A percentile compares a stretch with the other conserved stretches of the same genome.
These are phyloP conservation scores for Wickerhamomyces pijperi DNA, from an alignment of 805 yeast species.

Conservation along the genomic window DNA sequence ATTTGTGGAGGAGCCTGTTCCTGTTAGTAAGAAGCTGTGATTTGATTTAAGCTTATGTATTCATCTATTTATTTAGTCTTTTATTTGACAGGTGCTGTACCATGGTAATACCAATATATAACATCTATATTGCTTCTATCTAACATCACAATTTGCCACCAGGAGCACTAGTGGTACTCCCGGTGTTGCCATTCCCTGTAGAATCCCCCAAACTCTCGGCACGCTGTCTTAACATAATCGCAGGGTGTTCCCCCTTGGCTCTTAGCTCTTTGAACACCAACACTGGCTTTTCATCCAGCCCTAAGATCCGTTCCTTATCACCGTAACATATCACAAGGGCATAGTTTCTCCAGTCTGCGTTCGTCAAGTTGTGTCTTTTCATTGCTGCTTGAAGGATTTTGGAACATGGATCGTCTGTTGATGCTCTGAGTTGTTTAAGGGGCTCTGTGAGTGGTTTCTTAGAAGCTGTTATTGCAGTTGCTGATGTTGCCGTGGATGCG, in stretches of 20 bases:
- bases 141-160: slow-evolving; percentile 30
- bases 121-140: too few species aligned
- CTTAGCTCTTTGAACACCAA: slow-evolving; percentile 72
- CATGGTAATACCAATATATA: too few species aligned
- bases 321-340: slow-evolving; percentile 86
- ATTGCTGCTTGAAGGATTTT: slow-evolving; percentile 81
- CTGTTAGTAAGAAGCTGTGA: too few species aligned
- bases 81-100: too few species aligned
- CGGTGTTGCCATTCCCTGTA: slow-evolving; percentile 7
- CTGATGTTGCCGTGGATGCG: slow-evolving; percentile 1
- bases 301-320: slow-evolving; percentile 76
- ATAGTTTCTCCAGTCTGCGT: slow-evolving; percentile 78
- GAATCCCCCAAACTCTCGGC: slow-evolving; percentile 37
- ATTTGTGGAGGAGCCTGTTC: slow-evolving; percentile 28
- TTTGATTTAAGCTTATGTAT: too few species aligned
- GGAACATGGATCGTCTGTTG: slow-evolving; percentile 84
- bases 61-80: too few species aligned
- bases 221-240: slow-evolving; percentile 81
- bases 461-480: slow-evolving; percentile 1
- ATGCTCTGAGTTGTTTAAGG: slow-evolving; percentile 71
- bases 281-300: slow-evolving; percentile 82
- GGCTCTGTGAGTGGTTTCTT: slow-evolving; percentile 41
- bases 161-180: too few species aligned
- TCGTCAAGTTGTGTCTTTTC: slow-evolving; percentile 63
- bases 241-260: slow-evolving; percentile 79